Evolutionary conservation across 1,284 basidiomycete genomes (phyloP).

Genomic region (Microbotryum saponariae): DNA sequence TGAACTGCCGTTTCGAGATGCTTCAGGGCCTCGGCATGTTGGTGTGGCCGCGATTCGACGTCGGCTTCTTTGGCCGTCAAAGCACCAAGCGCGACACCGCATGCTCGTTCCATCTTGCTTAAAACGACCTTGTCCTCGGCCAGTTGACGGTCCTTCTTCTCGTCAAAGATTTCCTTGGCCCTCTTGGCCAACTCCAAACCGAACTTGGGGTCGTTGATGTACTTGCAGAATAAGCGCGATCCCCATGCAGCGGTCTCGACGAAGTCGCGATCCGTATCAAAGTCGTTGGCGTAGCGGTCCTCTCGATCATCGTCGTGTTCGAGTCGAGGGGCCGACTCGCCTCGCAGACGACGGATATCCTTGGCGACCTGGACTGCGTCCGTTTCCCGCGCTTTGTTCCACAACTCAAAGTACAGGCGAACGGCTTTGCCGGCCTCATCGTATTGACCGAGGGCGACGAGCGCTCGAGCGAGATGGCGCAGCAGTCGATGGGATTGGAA

Average conservation of each 20-base stretch:
- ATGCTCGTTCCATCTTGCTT: constrained; percentile 55
- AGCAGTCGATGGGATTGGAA: constrained; percentile 80
- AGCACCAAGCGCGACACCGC: constrained; percentile 57
- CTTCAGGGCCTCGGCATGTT: constrained; percentile 55
- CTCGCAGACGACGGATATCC: not conserved
- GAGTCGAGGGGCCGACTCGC: not conserved
- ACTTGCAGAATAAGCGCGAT: constrained; percentile 58
- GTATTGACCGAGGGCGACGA: constrained; percentile 51
- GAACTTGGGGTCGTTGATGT: constrained; percentile 33
- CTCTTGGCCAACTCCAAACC: constrained; percentile 40
- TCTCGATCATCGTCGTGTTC: constrained; percentile 14
- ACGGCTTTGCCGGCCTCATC: constrained; percentile 66
- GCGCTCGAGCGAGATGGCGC: constrained; percentile 68
- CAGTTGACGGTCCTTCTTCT: constrained; percentile 52
- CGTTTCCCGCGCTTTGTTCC: constrained; percentile 67
- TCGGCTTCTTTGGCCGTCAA: constrained; percentile 62
- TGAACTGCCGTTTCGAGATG: constrained; percentile 54
- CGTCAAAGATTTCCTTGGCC: constrained; percentile 53
- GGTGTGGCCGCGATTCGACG: constrained; percentile 52
- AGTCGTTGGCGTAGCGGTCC: constrained; percentile 15
- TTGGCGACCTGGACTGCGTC: constrained; percentile 41
- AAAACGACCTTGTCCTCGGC: constrained; percentile 44
- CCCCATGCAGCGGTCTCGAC: constrained; percentile 65
- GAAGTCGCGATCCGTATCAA: constrained; percentile 46
- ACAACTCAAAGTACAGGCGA: constrained; percentile 72